A percentile compares a stretch with the other conserved stretches of the same genome.
Conservation (phyloP, 2,329 filamentous ascomycete species). For the Coniella vitis region DNA sequence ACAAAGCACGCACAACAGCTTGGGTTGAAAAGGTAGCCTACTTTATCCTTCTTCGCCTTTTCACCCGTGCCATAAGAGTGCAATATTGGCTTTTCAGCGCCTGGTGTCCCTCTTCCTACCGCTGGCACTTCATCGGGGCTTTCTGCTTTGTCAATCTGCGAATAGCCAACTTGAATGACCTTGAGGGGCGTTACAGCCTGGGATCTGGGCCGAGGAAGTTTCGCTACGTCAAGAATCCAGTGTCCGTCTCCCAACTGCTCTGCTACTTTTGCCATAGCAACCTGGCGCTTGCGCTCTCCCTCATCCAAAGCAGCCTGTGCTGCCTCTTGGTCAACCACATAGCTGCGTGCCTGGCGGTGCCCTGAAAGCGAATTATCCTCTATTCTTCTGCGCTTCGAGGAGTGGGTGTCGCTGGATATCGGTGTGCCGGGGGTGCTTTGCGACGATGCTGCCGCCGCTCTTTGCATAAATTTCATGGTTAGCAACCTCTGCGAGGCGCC, state of each 20-base stretch:
- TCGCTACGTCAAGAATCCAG: conserved; percentile 61
- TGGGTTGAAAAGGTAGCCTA: conserved; percentile 3
- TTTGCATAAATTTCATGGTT: conserved; percentile 98
- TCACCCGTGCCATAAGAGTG: conserved; percentile 11
- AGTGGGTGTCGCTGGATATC: conserved; percentile 39
- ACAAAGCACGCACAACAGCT: background rate
- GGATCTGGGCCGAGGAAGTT: conserved; percentile 6
- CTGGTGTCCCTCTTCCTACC: conserved; percentile 24
- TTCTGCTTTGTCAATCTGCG: conserved; percentile 37
- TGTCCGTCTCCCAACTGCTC: conserved; percentile 61
- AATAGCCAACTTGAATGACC: conserved; percentile 54
- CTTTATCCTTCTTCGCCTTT: conserved; percentile 8
- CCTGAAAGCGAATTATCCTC: conserved; percentile 24
- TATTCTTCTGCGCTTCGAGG: conserved; percentile 57
- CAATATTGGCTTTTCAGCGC: conserved; percentile 6
- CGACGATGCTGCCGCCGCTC: conserved; percentile 60
- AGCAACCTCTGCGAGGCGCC: conserved; percentile 81
- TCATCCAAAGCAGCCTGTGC: conserved; percentile 58
- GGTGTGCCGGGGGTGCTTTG: conserved; percentile 36
- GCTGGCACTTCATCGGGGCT: conserved; percentile 14
- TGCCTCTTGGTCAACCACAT: conserved; percentile 48
- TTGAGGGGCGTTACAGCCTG: conserved; percentile 34
- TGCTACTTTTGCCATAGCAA: conserved; percentile 54
- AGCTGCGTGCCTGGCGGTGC: conserved; percentile 28
- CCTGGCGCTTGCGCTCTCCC: conserved; percentile 59